phyloP scores from a whole-genome alignment of 179 eudicot genomes.

The Patellifolia procumbens region DNA sequence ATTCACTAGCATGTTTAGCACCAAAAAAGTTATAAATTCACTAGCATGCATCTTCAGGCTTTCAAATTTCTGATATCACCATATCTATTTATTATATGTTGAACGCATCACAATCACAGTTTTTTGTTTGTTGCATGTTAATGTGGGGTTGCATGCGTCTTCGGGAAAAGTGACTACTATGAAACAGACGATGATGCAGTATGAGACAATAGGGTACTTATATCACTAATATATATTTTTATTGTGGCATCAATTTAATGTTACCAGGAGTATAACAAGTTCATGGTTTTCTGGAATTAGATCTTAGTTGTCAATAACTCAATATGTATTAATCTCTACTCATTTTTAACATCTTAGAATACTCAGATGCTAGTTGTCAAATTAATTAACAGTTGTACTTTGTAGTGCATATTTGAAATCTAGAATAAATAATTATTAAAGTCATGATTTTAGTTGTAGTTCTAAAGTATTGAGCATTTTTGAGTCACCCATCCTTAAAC shows the following conservation, averaged over 20 bases:
- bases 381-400: too few species aligned
- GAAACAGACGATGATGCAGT: neutral
- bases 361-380: neutral
- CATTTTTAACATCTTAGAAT: neutral
- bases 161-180: neutral
- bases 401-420: too few species aligned
- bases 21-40: neutral
- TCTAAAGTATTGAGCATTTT: too few species aligned
- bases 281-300: neutral
- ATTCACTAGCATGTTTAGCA: neutral
- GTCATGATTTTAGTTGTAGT: too few species aligned
- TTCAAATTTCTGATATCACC: neutral
- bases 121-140: neutral
- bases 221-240: neutral
- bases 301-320: neutral
- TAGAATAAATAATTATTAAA: too few species aligned
- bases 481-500: too few species aligned
- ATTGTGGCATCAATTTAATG: neutral
- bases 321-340: neutral
- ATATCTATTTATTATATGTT: neutral
- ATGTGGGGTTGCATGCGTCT: neutral
- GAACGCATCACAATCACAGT: neutral
- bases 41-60: too few species aligned
- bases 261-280: neutral
- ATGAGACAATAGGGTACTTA: neutral